Conservation (phyloP, 2,329 filamentous ascomycete species). For the Aspergillus pseudoviridinutans region DNA sequence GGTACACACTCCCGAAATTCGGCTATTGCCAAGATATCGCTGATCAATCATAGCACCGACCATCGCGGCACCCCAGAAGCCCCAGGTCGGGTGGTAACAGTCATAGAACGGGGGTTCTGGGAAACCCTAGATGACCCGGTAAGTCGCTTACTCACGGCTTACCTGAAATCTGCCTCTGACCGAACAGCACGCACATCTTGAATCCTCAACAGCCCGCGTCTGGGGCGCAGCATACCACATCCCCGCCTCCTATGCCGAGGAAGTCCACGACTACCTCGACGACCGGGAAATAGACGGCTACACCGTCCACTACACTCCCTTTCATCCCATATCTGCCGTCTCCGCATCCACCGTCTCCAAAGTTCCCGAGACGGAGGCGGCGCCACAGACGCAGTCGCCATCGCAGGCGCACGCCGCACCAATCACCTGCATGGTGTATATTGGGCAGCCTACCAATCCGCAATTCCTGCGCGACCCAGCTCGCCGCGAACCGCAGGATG, state of each 20-base stretch:
- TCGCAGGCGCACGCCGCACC: constrained; percentile 17
- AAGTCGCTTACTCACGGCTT: constrained; percentile 14
- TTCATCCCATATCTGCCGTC: constrained; percentile 56
- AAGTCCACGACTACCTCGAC: constrained; percentile 87
- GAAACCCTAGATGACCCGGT: constrained; percentile 66
- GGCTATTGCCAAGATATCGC: not conserved
- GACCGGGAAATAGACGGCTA: constrained; percentile 98
- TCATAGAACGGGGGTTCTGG: constrained; percentile 84
- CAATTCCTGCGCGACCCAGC: constrained; percentile 65
- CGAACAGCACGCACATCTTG: constrained; percentile 31
- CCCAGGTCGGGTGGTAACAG: constrained; percentile 87
- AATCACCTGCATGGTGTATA: constrained; percentile 73
- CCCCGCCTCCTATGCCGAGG: constrained; percentile 63
- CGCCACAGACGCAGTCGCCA: not conserved
- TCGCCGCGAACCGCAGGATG: constrained; percentile 67
- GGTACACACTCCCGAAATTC: constrained; percentile 15
- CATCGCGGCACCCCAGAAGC: constrained; percentile 85
- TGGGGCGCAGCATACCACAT: constrained; percentile 96
- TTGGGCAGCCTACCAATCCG: constrained; percentile 86
- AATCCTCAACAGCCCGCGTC: constrained; percentile 51
- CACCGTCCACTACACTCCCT: constrained; percentile 84
- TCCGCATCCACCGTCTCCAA: constrained; percentile 5
- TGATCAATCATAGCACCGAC: constrained; percentile 64
- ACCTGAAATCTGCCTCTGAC: not conserved
- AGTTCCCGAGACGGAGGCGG: not conserved